Percentiles rank a stretch among this genome's conserved stretches.
Evolutionary conservation across 2,329 filamentous ascomycete species (phyloP).

Genomic region (Zymoseptoria crescenta): DNA sequence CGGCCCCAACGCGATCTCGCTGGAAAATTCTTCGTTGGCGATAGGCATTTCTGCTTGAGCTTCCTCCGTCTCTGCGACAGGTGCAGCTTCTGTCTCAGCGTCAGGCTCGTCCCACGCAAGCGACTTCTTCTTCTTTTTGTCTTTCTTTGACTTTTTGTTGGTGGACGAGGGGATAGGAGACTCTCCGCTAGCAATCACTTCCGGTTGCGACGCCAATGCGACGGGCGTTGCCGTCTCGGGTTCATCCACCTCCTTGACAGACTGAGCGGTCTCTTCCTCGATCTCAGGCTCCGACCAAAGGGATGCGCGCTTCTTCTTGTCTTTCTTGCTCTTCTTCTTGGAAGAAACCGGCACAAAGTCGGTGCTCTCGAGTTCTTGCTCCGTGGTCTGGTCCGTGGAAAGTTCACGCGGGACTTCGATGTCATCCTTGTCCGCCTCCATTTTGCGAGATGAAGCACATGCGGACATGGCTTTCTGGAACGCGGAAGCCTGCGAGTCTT

Average conservation of each 20-base stretch:
- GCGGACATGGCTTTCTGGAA: constrained; percentile 14
- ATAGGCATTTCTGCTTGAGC: constrained; percentile 2
- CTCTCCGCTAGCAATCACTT: not conserved
- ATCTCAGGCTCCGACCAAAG: constrained; percentile 7
- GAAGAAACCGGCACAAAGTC: constrained; percentile 1
- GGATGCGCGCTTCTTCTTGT: constrained; percentile 8
- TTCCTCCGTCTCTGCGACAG: not conserved
- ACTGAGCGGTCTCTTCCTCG: not conserved
- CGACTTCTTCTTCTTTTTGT: constrained; percentile 34
- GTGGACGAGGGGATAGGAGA: not conserved
- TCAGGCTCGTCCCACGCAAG: constrained; percentile 3
- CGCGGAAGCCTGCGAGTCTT: constrained; percentile 14
- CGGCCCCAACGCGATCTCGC: not conserved
- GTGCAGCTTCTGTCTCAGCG: not conserved
- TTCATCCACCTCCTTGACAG: not conserved
- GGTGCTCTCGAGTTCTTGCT: not conserved
- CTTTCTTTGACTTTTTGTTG: constrained; percentile 34
- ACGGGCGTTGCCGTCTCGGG: constrained; percentile 2
- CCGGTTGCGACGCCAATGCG: not conserved
- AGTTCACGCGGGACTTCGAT: not conserved
- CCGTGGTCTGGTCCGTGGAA: not conserved
- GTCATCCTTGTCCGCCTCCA: not conserved
- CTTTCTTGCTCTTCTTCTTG: constrained; percentile 25
- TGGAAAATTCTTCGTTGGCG: not conserved
- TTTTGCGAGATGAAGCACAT: not conserved